A percentile compares a stretch with the other conserved stretches of the same genome.
These are phyloP conservation scores for Fusarium multiceps DNA, from an alignment of 2,329 filamentous ascomycete genomes.

Conservation along the genomic window DNA sequence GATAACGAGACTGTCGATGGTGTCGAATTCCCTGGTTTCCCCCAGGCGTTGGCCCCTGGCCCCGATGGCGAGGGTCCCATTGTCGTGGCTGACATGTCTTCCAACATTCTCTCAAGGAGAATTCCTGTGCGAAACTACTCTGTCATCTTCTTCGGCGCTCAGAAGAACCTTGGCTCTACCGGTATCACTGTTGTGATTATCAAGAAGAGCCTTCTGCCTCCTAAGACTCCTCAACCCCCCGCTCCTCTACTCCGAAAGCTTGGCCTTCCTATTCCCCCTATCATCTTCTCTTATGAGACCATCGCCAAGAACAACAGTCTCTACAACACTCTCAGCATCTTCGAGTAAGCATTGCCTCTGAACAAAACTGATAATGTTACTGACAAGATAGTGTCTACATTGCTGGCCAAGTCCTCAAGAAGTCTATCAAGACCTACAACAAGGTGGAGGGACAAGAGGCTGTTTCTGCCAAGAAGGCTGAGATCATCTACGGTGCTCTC, in stretches of 20 bases:
- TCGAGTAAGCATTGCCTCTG: constrained; percentile 66
- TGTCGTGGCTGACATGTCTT: constrained; percentile 92
- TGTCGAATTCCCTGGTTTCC: constrained; percentile 85
- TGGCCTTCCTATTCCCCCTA: constrained; percentile 79
- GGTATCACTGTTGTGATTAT: constrained; percentile 89
- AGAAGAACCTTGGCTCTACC: constrained; percentile 91
- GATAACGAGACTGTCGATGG: constrained; percentile 96
- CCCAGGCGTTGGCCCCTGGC: constrained; percentile 68
- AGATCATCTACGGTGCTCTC: constrained; percentile 79
- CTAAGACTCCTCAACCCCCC: constrained; percentile 71
- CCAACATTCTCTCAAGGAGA: constrained; percentile 87
- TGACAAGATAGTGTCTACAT: constrained; percentile 76
- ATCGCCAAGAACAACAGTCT: constrained; percentile 93
- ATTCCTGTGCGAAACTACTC: constrained; percentile 84
- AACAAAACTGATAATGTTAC: not conserved
- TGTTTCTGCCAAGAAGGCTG: constrained; percentile 78
- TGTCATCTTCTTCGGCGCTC: constrained; percentile 89
- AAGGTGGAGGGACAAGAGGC: constrained; percentile 83
- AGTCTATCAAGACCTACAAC: constrained; percentile 72
- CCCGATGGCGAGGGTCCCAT: constrained; percentile 74
- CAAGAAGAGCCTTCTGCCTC: constrained; percentile 82
- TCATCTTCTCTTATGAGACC: constrained; percentile 84
- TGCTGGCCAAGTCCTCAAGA: constrained; percentile 87
- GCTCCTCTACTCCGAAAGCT: constrained; percentile 77
- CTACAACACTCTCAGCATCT: constrained; percentile 96